Conservation (phyloP, 148 eudicot genomes). For the Chenopodium berlandieri region DNA sequence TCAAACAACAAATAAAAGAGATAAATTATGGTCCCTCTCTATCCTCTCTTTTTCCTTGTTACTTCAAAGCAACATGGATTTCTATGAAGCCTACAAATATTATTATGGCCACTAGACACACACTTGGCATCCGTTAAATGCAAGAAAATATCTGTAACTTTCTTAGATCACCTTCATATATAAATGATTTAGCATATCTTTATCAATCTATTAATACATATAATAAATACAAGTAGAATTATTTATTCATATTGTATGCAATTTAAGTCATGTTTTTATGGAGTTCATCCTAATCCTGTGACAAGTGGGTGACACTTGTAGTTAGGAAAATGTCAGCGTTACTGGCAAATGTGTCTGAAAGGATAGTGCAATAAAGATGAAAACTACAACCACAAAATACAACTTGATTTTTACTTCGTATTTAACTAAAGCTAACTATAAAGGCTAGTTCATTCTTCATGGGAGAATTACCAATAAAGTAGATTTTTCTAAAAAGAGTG, state of each 20-base stretch:
- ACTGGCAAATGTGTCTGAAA: constrained; percentile 4
- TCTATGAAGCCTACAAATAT: not conserved
- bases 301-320: constrained; percentile 12
- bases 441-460: not conserved
- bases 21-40: not conserved
- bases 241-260: not conserved
- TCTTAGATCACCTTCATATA: not conserved
- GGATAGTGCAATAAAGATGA: constrained; percentile 8
- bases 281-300: constrained; percentile 28
- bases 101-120: constrained; percentile 3
- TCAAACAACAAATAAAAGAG: not conserved
- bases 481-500: not conserved
- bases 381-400: not conserved
- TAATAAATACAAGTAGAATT: not conserved
- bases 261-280: constrained; percentile 2
- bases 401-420: not conserved
- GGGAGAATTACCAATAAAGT: not conserved
- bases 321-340: constrained; percentile 36
- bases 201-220: not conserved
- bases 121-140: constrained; percentile 8
- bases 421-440: not conserved
- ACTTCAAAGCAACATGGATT: constrained; percentile 19
- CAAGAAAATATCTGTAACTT: constrained; percentile 3
- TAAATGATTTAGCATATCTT: constrained; percentile 6
- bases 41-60: not conserved